Base-by-base conservation (phyloP, 2,329 filamentous ascomycete species). In the Paraphoma sp. region DNA sequence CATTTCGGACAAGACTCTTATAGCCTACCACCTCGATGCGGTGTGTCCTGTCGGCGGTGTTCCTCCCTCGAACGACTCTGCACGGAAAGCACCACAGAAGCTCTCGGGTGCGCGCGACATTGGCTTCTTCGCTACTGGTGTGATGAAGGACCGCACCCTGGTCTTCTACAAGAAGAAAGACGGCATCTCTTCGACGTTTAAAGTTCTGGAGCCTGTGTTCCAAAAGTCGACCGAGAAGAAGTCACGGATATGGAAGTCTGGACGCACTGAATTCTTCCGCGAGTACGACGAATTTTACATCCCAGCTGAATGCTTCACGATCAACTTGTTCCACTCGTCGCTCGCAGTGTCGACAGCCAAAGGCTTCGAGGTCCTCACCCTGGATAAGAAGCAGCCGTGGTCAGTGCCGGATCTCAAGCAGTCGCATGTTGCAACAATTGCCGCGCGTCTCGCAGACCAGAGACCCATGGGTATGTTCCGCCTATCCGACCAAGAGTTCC, bases 231-330 rank as follows among this genome's bases (percentile, higher is more conserved):
- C 91, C 0, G 91, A 96, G 71, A 94, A 91, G 81, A 91, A 89
- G 68, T 86, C 87, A 4, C 87, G 92, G 8, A 81, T 89, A 62
- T 88, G 86, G 72, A 81, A 87, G 16, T 85, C 85, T 9, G 92
- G 92, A 17, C 88, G 86, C 57, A 97, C 94, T 0, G 95, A 99
- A 68, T 94, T 94, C 68, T 99, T 98, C 87, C 90, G 95, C 60
- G 95, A 99, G 73, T 99, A 93, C 75, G 95, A 99, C 79, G 95
- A 98, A 67, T 99, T 99, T 78, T 99, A 98, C 79, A 93, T 99
- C 66, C 95, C 95, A 0, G 89, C 91, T 2, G 96, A 99, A 74
- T 97, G 93, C 76, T 97, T 90, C 76, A 92, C 91, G 46, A 90
- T 99, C 73, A 98, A 97, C 76, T 86, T 99, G 50, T 99, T 98